Conservation (phyloP, 2,329 filamentous ascomycete genomes). For the Epichloe gansuensis region DNA sequence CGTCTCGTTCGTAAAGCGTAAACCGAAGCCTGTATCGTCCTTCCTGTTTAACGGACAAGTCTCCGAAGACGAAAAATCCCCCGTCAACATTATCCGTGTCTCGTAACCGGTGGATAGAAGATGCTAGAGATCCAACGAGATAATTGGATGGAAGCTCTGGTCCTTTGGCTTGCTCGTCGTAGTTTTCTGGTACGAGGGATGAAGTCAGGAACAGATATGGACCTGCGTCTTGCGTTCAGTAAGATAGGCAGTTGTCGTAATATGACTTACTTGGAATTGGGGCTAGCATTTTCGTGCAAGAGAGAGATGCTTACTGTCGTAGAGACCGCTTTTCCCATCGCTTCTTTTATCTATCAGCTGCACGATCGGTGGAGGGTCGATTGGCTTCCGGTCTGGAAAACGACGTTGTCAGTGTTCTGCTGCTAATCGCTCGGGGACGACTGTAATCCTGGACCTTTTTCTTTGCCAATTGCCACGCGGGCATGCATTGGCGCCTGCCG, state of each 20-base stretch:
- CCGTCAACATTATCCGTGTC: conserved; percentile 66
- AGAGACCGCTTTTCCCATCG: conserved; percentile 11
- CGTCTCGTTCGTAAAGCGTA: conserved; percentile 45
- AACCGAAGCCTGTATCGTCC: conserved; percentile 66
- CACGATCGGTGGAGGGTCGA: conserved; percentile 78
- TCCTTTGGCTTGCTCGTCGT: conserved; percentile 25
- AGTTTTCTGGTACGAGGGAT: conserved; percentile 27
- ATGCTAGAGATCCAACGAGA: conserved; percentile 60
- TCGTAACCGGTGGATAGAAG: conserved; percentile 71
- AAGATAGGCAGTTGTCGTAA: neutral
- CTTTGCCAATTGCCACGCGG: conserved; percentile 57
- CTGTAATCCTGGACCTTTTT: conserved; percentile 45
- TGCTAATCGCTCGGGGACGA: too few relatives aligned
- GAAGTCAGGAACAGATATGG: conserved; percentile 38
- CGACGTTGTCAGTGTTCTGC: too few relatives aligned
- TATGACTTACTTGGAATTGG: too few relatives aligned
- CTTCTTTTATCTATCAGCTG: conserved; percentile 37
- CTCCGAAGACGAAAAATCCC: conserved; percentile 88
- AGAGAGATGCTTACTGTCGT: conserved; percentile 12
- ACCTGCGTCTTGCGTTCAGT: conserved; percentile 15
- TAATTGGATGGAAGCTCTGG: conserved; percentile 29
- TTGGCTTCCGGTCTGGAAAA: conserved; percentile 59
- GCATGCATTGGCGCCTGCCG: conserved; percentile 30
- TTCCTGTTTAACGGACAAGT: conserved; percentile 65
- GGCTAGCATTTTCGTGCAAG: too few relatives aligned